Conservation (phyloP, 352 stramenopile genomes). For the Elongisporangium senticosum region DNA sequence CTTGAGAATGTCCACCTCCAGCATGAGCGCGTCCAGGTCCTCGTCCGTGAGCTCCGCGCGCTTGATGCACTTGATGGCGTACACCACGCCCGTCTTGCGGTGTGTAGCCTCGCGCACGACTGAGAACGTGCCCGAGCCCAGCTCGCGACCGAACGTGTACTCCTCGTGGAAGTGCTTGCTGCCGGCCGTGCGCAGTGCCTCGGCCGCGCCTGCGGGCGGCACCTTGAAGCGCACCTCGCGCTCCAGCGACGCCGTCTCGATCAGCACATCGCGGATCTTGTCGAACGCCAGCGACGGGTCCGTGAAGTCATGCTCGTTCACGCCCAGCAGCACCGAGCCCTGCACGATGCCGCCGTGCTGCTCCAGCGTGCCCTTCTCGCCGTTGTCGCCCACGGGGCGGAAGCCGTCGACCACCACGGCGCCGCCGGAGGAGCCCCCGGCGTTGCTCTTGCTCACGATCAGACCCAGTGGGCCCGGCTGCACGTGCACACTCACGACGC, state of each 20-base stretch:
- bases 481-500: constrained; percentile 60
- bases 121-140: constrained; percentile 65
- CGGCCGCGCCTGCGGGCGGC: constrained; percentile 23
- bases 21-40: constrained; percentile 72
- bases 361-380: constrained; percentile 37
- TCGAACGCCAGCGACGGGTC: constrained; percentile 45
- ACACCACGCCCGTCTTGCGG: constrained; percentile 32
- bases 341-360: constrained; percentile 26
- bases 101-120: constrained; percentile 63
- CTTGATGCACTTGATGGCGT: constrained; percentile 88
- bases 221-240: constrained; percentile 65
- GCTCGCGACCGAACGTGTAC: constrained; percentile 63
- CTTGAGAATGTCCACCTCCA: constrained; percentile 70
- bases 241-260: constrained; percentile 47
- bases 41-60: constrained; percentile 55
- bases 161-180: constrained; percentile 47
- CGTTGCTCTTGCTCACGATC: constrained; percentile 62
- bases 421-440: background rate
- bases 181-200: constrained; percentile 29
- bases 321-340: constrained; percentile 51
- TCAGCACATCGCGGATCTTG: constrained; percentile 64
- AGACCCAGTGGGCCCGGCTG: constrained; percentile 63
- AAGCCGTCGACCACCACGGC: constrained; percentile 72
- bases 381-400: constrained; percentile 38
- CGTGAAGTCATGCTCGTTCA: constrained; percentile 71